Evolutionary conservation across 169 alveolate genomes (phyloP), one percentile per base, ranked within the genome.

Genomic region (Prorocentrum cordatum): DNA sequence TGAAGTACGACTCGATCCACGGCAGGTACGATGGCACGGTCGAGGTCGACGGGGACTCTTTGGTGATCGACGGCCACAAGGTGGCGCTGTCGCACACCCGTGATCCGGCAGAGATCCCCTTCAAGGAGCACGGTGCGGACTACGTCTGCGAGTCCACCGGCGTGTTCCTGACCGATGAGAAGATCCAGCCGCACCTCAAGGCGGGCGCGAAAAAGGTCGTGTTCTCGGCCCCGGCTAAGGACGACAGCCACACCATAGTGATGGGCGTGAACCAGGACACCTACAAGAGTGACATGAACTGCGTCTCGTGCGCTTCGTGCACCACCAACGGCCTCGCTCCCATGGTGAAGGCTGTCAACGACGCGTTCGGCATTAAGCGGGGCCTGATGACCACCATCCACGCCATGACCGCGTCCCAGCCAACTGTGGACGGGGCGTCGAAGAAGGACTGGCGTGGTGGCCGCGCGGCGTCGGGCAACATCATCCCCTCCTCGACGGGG

Each of bases 371-470:
- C 35, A 96, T 98, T 85, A 98, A 93, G 73, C 99, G 97, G 92
- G 99, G 99, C 67, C 94, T 98, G 71, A 97, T 98, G 99, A 98
- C 99, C 77, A 98, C 99, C 31, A 99, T 98, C 67, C 99, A 98
- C 92, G 98, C 99, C 72, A 94, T 97, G 64, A 98, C 99, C 33
- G 98, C 99, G 71, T 97, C 96, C 94, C 98, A 98, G 95, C 94
- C 96, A 66, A 97, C 98, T 64, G 99, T 98, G 66, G 99, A 98
- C 92, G 99, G 99, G 59, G 97, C 99, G 88, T 94, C 99, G 70
- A 96, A 96, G 93, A 98, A 97, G 94, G 99, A 98, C 97, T 98
- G 99, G 99, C 96, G 99, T 92, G 99, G 99, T 54, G 99, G 99
- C 36, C 95, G 99, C 82, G 98, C 99, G 71, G 98, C 99, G 26